Base-by-base conservation (phyloP, 176 grass and related monocot genomes). In the Musa acuminata region DNA sequence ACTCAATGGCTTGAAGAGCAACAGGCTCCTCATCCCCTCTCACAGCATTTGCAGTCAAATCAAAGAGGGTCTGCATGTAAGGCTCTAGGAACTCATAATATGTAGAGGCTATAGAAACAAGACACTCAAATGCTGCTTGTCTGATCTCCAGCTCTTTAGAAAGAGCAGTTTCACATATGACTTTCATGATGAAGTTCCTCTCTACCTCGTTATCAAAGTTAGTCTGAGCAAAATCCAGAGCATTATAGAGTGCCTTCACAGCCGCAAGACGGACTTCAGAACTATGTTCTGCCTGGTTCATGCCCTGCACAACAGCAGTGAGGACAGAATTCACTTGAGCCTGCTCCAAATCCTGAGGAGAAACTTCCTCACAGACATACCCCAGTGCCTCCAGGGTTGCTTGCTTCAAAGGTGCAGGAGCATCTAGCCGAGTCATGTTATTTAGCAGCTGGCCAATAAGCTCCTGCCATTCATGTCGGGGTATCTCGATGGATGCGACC, bases 181-280 rank as follows among this genome's bases (percentile, higher is more conserved):
- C 84, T 79, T 87, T 91, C 82, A 91, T 87, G 65, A 87, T 87
- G 72, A 87, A 91, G 50, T 85, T 91, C 79, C 88, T 87, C 79
- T 91, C 84, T 51, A 79, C 57, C 26, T 91, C 88, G 77, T 87
- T 87, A 23, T 80, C 72, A 55, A 91, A 91, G 75, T 91, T 91
- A 22, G 79, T 87, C 72, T 91, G 84, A 1, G 84, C 84, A 80
- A 90, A 90, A 87, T 91, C 88, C 8, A 91, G 82, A 72, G 88
- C 88, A 84, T 91, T 91, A 62, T 85, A 87, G 10, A 91, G 51
- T n/a, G 84, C 88, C 70, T 67, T 79, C 7, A 91, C 82, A 72
- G 82, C 84, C 23, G 88, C 84, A 79, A 91, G 82, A 60, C 84
- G 81, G 20, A 90, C 84, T 73, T 80, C 83, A 71, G 73, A 87